Base-by-base conservation (phyloP, 169 alveolate species). In the Haemoproteus tartakovskyi region DNA sequence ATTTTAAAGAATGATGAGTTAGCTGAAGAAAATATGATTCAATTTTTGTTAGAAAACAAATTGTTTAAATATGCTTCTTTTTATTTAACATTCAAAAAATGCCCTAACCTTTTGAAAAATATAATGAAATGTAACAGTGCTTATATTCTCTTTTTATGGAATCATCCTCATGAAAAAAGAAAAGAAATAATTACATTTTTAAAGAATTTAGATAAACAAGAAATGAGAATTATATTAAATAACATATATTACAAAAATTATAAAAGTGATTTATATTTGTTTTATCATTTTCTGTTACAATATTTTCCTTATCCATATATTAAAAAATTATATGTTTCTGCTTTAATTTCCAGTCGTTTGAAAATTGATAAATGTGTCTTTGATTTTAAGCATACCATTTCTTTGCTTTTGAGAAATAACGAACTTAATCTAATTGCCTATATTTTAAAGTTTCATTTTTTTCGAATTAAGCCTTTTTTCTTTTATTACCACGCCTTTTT, bases 141-240 rank as follows among this genome's bases (percentile, higher is more conserved):
- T 0, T 64, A 64, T 33, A 14, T 64, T 51, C 2, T 64, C 1
- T 12, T 51, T 18, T 19, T 64, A 16, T 64, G 81, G 81, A 1
- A 37, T 5, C 12, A 21, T n/a, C 36, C 50, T 18, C 50, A 18
- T 1, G n/a, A 19, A 14, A 64, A 43, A 16, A 62, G 19, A 47
- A 64, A 64, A 37, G 52, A 64, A 51, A 64, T 64, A 14, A 64
- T 64, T 46, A 12, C 22, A 26, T 64, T 64, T 51, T 51, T 64
- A 27, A 51, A 46, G 14, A 26, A 24, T 2, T 56, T 51, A 11
- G 46, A 24, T 8, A 24, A 33, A 3, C 11, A 14, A 9, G 30
- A 38, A 38, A 11, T 46, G 12, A 2, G 41, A 46, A 36, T n/a
- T 0, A 24, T 64, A 11, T 30, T 64, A 14, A 37, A n/a, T 29